Evolutionary conservation across 768 basidiomycete species (phyloP).

Genomic region (Albatrellus ellisii): DNA sequence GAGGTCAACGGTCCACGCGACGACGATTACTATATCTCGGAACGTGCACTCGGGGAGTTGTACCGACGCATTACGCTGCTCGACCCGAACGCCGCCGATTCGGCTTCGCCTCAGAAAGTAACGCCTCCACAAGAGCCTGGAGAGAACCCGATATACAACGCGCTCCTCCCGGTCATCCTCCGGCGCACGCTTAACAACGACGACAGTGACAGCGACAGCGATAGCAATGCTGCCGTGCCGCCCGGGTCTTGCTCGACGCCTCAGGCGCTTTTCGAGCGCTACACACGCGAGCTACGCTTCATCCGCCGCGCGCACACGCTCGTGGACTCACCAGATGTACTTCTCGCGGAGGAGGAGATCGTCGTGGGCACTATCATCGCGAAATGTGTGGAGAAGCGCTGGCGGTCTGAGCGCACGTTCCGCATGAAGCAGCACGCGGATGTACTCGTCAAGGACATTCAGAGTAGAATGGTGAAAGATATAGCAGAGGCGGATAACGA

Average conservation of each 20-base stretch:
- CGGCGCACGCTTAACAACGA: neutral
- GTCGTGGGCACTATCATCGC: constrained; percentile 65
- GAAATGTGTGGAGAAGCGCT: constrained; percentile 48
- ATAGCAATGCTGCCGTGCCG: too few relatives aligned
- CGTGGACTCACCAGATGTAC: constrained; percentile 37
- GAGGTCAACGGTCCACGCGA: constrained; percentile 18
- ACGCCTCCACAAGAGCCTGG: neutral
- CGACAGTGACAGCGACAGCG: neutral
- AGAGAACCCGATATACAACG: constrained; percentile 5
- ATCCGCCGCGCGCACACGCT: constrained; percentile 58
- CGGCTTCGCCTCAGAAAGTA: neutral
- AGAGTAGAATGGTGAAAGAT: constrained; percentile 20
- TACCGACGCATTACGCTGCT: constrained; percentile 48
- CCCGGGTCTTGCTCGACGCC: neutral
- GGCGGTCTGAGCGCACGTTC: constrained; percentile 43
- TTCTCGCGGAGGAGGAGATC: constrained; percentile 59
- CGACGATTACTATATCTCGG: constrained; percentile 61
- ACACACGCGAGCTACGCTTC: constrained; percentile 54
- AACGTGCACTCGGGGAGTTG: constrained; percentile 56
- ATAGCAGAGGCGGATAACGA: neutral
- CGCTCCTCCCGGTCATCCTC: constrained; percentile 2
- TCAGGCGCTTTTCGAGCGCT: constrained; percentile 31
- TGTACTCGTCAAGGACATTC: constrained; percentile 40
- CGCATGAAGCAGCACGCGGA: constrained; percentile 48
- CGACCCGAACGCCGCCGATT: constrained; percentile 20